A percentile compares a stretch with the other conserved stretches of the same genome.
These are phyloP conservation scores for Yarrowia sp. DNA, from an alignment of 805 yeast species.

Conservation along the genomic window DNA sequence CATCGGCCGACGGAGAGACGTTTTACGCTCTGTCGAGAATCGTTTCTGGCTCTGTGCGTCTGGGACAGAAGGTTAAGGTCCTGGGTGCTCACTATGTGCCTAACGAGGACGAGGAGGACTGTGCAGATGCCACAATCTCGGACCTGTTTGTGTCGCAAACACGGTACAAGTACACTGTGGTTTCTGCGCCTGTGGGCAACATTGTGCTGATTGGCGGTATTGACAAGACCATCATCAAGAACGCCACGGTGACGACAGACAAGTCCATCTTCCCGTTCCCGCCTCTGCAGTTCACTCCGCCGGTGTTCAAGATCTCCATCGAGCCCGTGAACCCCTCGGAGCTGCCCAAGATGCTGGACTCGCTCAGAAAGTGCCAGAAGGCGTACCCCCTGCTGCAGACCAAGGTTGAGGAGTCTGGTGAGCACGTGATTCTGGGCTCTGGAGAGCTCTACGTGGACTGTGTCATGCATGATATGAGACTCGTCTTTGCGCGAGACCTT, in stretches of 20 bases:
- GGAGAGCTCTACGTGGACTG: conserved; percentile 91
- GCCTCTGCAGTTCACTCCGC: conserved; percentile 41
- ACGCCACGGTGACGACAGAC: conserved; percentile 52
- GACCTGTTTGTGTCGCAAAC: conserved; percentile 58
- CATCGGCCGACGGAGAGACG: conserved; percentile 51
- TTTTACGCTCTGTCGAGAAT: conserved; percentile 63
- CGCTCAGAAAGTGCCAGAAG: conserved; percentile 58
- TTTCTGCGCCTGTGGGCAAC: conserved; percentile 60
- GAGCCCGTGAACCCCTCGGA: conserved; percentile 81
- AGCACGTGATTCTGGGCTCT: conserved; percentile 71
- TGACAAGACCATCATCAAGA: conserved; percentile 53
- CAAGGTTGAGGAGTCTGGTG: conserved; percentile 87
- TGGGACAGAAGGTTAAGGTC: conserved; percentile 50
- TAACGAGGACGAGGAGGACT: conserved; percentile 57
- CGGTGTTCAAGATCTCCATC: conserved; percentile 76
- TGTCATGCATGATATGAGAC: conserved; percentile 70
- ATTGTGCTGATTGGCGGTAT: conserved; percentile 67
- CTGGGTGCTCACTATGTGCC: conserved; percentile 52
- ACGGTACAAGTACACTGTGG: conserved; percentile 59
- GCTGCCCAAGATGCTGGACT: conserved; percentile 67
- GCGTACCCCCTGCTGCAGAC: conserved; percentile 64
- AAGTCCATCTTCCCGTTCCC: conserved; percentile 38
- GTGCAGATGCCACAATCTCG: conserved; percentile 39
- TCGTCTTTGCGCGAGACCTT: conserved; percentile 53
- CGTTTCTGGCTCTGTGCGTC: conserved; percentile 55